These are phyloP conservation scores for Lipomyces lipofer DNA, from an alignment of 805 yeast genomes.

Conservation along the genomic window DNA sequence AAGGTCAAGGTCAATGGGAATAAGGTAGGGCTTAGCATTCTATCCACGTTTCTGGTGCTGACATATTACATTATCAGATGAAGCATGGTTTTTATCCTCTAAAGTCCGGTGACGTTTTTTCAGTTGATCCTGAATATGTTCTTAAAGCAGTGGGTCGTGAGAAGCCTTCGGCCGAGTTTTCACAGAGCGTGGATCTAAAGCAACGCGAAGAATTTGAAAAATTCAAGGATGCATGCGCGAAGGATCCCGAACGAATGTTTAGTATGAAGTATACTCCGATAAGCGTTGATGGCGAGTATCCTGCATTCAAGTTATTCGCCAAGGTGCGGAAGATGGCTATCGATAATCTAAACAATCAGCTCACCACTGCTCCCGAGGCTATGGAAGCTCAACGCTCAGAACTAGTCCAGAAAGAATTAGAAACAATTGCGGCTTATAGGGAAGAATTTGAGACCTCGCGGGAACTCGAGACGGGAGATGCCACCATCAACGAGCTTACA, in stretches of 20 bases:
- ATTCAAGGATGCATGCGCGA: slow-evolving; percentile 60
- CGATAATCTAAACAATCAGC: not conserved
- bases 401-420: slow-evolving; percentile 26
- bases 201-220: slow-evolving; percentile 78
- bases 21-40: slow-evolving; percentile 2
- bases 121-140: slow-evolving; percentile 83
- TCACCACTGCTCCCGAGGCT: slow-evolving; percentile 18
- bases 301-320: slow-evolving; percentile 11
- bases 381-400: not conserved
- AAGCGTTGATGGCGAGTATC: slow-evolving; percentile 20
- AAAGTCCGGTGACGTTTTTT: slow-evolving; percentile 81
- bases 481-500: not conserved
- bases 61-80: slow-evolving; percentile 7
- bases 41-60: not conserved
- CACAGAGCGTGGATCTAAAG: slow-evolving; percentile 66
- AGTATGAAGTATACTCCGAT: slow-evolving; percentile 41
- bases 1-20: slow-evolving; percentile 85
- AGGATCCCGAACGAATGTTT: slow-evolving; percentile 55
- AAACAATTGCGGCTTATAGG: slow-evolving; percentile 29
- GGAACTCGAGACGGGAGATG: not conserved
- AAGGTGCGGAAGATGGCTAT: slow-evolving; percentile 12
- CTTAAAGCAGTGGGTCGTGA: slow-evolving; percentile 78
- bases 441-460: not conserved
- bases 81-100: slow-evolving; percentile 39
- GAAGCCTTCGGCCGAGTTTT: slow-evolving; percentile 72